Percentiles rank a stretch among this genome's conserved stretches.
Evolutionary conservation across 2,329 filamentous ascomycete genomes (phyloP).

Genomic region (Thermomyces lanuginosus): DNA sequence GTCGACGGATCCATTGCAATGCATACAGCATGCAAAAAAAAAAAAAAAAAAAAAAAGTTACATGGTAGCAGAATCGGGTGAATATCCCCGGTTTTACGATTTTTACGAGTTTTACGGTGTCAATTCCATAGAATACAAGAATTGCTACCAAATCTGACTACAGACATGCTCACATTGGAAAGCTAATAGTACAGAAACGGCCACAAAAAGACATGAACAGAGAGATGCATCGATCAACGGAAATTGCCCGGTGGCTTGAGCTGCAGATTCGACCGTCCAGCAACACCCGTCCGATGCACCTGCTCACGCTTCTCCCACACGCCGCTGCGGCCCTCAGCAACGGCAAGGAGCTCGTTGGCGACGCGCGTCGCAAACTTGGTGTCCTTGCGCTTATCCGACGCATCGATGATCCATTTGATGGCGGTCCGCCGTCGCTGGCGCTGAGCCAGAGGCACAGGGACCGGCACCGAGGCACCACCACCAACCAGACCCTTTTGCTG

Average conservation of each 20-base stretch:
- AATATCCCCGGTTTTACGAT: too few species aligned
- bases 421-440: constrained; percentile 64
- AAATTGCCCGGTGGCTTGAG: constrained; percentile 12
- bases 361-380: constrained; percentile 60
- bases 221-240: too few species aligned
- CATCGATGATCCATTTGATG: constrained; percentile 75
- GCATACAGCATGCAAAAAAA: too few species aligned
- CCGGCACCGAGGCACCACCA: constrained; percentile 68
- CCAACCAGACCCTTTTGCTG: constrained; percentile 62
- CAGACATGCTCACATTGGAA: too few species aligned
- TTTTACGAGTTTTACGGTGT: too few species aligned
- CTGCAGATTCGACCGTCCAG: constrained; percentile 55
- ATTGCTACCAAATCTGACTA: too few species aligned
- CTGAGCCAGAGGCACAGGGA: constrained; percentile 60
- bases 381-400: constrained; percentile 62
- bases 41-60: too few species aligned
- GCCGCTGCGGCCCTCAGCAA: constrained; percentile 68
- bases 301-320: constrained; percentile 69
- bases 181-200: too few species aligned
- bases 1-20: too few species aligned
- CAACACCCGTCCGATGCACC: constrained; percentile 68
- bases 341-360: constrained; percentile 70
- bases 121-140: too few species aligned
- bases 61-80: too few species aligned
- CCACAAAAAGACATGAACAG: too few species aligned